These are phyloP conservation scores for Mycena latifolia DNA, from an alignment of 768 basidiomycete species.

Conservation along the genomic window DNA sequence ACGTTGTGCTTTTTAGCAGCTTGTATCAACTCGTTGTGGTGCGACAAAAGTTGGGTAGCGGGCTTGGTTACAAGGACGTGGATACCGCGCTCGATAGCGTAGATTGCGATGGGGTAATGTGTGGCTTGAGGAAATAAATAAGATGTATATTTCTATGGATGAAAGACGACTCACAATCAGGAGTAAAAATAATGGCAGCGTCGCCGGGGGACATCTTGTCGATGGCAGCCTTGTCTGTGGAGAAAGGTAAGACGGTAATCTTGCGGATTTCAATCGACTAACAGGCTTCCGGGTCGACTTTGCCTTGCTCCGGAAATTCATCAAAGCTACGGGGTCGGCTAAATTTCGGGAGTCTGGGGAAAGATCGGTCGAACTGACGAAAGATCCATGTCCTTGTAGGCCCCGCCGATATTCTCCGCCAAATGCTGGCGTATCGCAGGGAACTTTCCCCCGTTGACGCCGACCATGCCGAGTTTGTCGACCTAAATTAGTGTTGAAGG, in stretches of 20 bases:
- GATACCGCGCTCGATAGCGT: conserved; percentile 86
- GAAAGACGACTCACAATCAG: conserved; percentile 73
- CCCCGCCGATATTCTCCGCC: conserved; percentile 82
- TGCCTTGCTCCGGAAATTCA: conserved; percentile 79
- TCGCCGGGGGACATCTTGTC: conserved; percentile 83
- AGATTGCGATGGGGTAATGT: conserved; percentile 86
- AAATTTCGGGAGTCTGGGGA: conserved; percentile 10
- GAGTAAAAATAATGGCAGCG: conserved; percentile 94
- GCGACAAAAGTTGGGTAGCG: conserved; percentile 85
- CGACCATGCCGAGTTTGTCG: conserved; percentile 86
- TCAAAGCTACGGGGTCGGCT: conserved; percentile 67
- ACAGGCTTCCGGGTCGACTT: conserved; percentile 87
- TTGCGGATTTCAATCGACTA: conserved; percentile 42
- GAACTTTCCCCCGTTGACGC: conserved; percentile 90
- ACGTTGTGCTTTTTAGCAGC: conserved; percentile 85
- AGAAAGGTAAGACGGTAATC: conserved; percentile 5
- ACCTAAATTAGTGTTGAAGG: conserved; percentile 56
- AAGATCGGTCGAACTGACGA: conserved; percentile 60
- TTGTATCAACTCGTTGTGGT: conserved; percentile 84
- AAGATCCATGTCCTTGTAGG: conserved; percentile 90
- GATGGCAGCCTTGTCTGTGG: conserved; percentile 84
- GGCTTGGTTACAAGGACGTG: conserved; percentile 96
- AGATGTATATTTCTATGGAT: not conserved
- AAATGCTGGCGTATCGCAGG: conserved; percentile 88
- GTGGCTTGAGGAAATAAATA: conserved; percentile 66